Conservation (phyloP, 345 rosid species). For the Salix purpurea region DNA sequence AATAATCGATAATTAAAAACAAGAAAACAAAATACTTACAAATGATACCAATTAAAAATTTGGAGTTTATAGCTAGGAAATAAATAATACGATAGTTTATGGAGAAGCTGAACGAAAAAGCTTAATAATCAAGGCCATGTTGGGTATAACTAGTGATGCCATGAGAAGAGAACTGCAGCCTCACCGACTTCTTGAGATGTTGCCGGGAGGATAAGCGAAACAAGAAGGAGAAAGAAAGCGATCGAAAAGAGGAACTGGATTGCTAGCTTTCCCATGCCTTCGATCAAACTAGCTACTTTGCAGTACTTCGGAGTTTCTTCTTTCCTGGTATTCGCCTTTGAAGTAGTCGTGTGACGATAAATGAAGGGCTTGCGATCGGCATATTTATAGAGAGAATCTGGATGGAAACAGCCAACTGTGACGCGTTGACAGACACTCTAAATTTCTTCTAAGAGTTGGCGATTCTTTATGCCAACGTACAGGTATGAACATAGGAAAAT, state of each 20-base stretch:
- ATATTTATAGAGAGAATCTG: background rate
- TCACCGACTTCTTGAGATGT: slow-evolving; percentile 46
- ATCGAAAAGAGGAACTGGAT: slow-evolving; percentile 8
- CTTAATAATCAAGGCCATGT: background rate
- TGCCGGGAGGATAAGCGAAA: slow-evolving; percentile 7
- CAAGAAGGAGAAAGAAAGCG: slow-evolving; percentile 23
- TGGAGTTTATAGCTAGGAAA: background rate
- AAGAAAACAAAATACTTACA: background rate
- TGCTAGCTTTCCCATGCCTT: slow-evolving; percentile 24
- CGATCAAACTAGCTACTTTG: background rate
- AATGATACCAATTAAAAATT: background rate
- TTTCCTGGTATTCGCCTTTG: background rate
- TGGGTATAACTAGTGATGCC: background rate
- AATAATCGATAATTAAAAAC: background rate
- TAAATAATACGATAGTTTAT: background rate
- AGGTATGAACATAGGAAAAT: background rate
- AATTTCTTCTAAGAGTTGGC: background rate
- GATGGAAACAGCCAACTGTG: background rate
- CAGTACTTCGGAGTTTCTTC: background rate
- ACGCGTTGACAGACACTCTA: background rate
- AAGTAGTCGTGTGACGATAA: background rate
- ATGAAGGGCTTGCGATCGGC: background rate
- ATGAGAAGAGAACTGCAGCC: background rate
- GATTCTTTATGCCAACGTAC: background rate
- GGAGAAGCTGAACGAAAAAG: background rate